phyloP scores from a whole-genome alignment of 192 early-diverging fungal species.

The Funneliformis mosseae region DNA sequence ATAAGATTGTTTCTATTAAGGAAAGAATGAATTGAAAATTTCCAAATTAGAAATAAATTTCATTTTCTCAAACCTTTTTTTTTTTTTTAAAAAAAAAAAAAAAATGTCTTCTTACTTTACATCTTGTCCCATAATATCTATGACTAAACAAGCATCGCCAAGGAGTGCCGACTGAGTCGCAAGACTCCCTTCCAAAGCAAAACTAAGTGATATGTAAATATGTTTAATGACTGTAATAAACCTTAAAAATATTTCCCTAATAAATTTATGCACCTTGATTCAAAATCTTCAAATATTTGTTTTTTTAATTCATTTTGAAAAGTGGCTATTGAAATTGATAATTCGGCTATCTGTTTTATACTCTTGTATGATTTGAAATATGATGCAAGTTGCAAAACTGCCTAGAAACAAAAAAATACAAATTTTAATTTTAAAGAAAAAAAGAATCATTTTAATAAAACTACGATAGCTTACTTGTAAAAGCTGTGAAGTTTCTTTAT shows the following conservation, averaged over 20 bases:
- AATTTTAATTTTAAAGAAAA: not conserved
- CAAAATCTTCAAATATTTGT: conserved; percentile 75
- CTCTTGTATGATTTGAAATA: conserved; percentile 76
- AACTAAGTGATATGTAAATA: conserved; percentile 57
- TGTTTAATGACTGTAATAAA: not conserved
- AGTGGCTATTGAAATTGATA: conserved; percentile 62
- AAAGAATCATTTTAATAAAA: not conserved
- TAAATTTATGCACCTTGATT: conserved; percentile 51
- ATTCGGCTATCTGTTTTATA: conserved; percentile 73
- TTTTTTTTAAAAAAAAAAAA: too few species aligned
- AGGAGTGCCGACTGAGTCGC: conserved; percentile 55
- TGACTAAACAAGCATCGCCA: conserved; percentile 77
- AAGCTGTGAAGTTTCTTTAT: conserved; percentile 77
- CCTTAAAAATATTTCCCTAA: too few species aligned
- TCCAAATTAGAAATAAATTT: not conserved
- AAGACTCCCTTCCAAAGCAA: conserved; percentile 63
- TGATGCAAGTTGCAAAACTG: conserved; percentile 74
- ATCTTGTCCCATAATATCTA: conserved; percentile 68
- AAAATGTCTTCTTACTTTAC: conserved; percentile 49
- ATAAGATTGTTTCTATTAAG: conserved; percentile 57
- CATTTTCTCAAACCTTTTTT: not conserved
- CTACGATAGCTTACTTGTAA: conserved; percentile 57
- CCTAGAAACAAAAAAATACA: conserved; percentile 38
- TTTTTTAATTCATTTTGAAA: conserved; percentile 66
- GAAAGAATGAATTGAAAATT: not conserved